Conservation (phyloP, 768 basidiomycete genomes). For the Exsudoporus frostii region DNA sequence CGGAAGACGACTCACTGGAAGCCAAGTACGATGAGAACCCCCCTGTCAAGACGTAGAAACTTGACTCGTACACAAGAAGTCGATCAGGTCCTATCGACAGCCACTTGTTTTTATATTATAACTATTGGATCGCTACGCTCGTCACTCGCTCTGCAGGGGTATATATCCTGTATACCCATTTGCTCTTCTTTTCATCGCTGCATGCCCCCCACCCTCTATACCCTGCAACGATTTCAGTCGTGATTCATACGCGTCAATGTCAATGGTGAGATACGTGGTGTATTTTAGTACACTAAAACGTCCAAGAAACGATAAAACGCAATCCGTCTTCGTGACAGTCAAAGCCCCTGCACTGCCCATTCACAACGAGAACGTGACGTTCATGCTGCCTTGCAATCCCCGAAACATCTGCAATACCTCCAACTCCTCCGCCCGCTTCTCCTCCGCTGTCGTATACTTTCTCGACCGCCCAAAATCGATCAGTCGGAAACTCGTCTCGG, state of each 20-base stretch:
- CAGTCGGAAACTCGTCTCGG: conserved; percentile 40
- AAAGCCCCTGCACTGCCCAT: background rate
- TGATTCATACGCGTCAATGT: background rate
- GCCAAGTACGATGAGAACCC: too few relatives aligned
- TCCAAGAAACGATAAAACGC: background rate
- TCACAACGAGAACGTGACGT: background rate
- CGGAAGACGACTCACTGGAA: too few relatives aligned
- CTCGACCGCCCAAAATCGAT: conserved; percentile 50
- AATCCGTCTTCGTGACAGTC: background rate
- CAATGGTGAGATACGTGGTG: background rate
- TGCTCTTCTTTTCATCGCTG: too few relatives aligned
- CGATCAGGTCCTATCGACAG: too few relatives aligned
- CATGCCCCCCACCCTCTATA: too few relatives aligned
- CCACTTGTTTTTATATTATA: too few relatives aligned
- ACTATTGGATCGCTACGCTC: too few relatives aligned
- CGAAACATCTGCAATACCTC: conserved; percentile 5
- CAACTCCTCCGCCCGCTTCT: conserved; percentile 9
- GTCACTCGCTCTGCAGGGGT: too few relatives aligned
- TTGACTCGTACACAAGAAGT: too few relatives aligned
- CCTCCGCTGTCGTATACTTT: background rate
- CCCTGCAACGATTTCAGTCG: background rate
- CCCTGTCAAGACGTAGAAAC: too few relatives aligned
- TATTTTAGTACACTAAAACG: background rate
- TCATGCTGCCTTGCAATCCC: background rate
- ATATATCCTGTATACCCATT: too few relatives aligned